Evolutionary conservation across 2,329 filamentous ascomycete genomes (phyloP).

Genomic region (Metarhizium rileyi): DNA sequence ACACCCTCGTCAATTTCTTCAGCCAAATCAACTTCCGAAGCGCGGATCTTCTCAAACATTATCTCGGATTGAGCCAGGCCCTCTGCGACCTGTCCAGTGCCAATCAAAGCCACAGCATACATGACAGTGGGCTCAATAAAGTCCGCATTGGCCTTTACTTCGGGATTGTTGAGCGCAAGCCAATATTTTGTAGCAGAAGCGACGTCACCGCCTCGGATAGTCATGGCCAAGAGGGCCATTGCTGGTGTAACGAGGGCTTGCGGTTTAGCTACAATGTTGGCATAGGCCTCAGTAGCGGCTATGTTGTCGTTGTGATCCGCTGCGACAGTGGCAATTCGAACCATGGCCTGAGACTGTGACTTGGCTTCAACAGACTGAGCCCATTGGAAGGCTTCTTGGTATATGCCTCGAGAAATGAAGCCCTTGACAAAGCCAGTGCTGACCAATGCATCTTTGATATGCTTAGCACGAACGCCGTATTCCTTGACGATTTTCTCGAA

Average conservation of each 20-base stretch:
- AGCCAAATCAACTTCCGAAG: conserved; percentile 46
- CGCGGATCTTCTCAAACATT: conserved; percentile 80
- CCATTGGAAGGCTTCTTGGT: conserved; percentile 64
- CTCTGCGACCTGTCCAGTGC: conserved; percentile 74
- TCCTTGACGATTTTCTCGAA: conserved; percentile 65
- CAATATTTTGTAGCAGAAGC: conserved; percentile 70
- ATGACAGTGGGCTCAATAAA: conserved; percentile 85
- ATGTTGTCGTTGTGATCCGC: conserved; percentile 68
- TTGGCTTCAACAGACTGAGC: conserved; percentile 54
- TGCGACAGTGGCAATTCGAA: conserved; percentile 63
- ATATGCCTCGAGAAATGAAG: conserved; percentile 59
- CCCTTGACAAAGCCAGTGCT: conserved; percentile 69
- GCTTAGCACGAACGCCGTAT: conserved; percentile 46
- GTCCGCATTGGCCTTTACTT: conserved; percentile 47
- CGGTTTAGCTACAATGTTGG: conserved; percentile 43
- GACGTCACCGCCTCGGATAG: conserved; percentile 73
- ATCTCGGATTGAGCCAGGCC: conserved; percentile 68
- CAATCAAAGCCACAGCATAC: conserved; percentile 82
- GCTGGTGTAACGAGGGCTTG: conserved; percentile 47
- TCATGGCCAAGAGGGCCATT: conserved; percentile 77
- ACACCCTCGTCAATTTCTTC: conserved; percentile 84
- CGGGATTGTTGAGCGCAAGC: conserved; percentile 57
- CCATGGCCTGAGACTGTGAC: conserved; percentile 54
- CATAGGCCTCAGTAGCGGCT: conserved; percentile 59
- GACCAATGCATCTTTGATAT: conserved; percentile 64